These are phyloP conservation scores for Maudiozyma turicensis DNA, from an alignment of 805 yeast genomes.

Conservation along the genomic window DNA sequence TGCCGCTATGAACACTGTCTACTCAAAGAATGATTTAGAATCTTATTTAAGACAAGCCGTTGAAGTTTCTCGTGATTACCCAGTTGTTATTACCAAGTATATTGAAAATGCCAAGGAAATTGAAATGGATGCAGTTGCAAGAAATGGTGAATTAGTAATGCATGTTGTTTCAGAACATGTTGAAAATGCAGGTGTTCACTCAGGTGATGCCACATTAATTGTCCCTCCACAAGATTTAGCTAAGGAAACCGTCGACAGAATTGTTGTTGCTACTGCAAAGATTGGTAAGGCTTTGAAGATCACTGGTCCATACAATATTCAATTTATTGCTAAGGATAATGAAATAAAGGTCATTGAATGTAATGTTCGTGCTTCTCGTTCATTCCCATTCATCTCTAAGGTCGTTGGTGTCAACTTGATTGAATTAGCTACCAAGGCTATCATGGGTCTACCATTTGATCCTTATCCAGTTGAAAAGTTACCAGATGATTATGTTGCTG, in stretches of 20 bases:
- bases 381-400: conserved; percentile 97
- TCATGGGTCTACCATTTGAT: conserved; percentile 74
- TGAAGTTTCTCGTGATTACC: conserved; percentile 94
- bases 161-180: conserved; percentile 98
- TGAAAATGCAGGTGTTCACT: conserved; percentile 98
- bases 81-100: conserved; percentile 94
- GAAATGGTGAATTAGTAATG: conserved; percentile 87
- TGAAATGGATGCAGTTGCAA: conserved; percentile 98
- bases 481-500: conserved; percentile 91
- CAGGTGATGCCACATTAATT: conserved; percentile 96
- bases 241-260: conserved; percentile 81
- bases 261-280: conserved; percentile 92
- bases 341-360: conserved; percentile 97
- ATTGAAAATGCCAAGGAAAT: conserved; percentile 96
- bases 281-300: conserved; percentile 91
- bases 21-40: conserved; percentile 79
- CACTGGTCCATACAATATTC: conserved; percentile 96
- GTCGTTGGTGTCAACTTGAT: conserved; percentile 93
- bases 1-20: conserved; percentile 98
- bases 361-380: conserved; percentile 98
- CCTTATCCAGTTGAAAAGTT: conserved; percentile 86
- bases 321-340: conserved; percentile 89
- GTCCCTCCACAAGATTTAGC: conserved; percentile 95
- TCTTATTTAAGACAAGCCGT: conserved; percentile 88
- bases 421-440: conserved; percentile 95